Evolutionary conservation across 345 rosid genomes (phyloP), one percentile per base, ranked within the genome.

Genomic region (Citrus unshiu): DNA sequence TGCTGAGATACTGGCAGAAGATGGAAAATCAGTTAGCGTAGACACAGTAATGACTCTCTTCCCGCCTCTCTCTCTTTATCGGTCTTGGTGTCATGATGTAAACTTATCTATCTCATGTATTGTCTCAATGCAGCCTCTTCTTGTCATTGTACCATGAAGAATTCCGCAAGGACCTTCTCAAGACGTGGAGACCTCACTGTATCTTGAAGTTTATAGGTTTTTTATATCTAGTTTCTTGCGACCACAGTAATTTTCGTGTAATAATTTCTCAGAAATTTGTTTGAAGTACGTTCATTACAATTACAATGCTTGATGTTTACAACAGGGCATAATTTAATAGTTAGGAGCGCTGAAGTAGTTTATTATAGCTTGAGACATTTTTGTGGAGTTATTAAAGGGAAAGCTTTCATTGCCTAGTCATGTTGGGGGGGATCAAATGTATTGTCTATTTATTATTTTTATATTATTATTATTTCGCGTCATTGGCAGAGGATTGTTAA

Each of bases 21-120:
- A 96, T 68, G 97, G 93, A 29, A 92, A 96, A 89, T 80, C 97
- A 65, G 98, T 96, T 69, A 93, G 92, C 62, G 82, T 94, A 70
- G 99, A 90, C 89, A 74, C 68, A 97, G 99, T 96, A 90, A 82
- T 70, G 24, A 30, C 9, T 77, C 22, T 76, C 57, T 72, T 72
- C 61, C 68, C 51, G 65, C 64, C 51, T 27, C 76, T 73, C n/a
- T 58, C 32, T 32, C 78, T 65, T 49, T 54, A 51, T 16, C 40
- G n/a, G 54, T 29, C 58, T 5, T 73, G 46, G 58, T 54, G 22
- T 78, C 37, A 7, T 32, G 24, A 22, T 9, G 2, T 35, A 27
- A 25, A 35, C 59, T 76, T n/a, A 3, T 65, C 51, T 46, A 12
- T 68, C 6, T 57, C 34, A 72, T 59, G 13, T 65, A 21, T 30